Conservation (phyloP, 2,329 filamentous ascomycete genomes). For the Ascochyta koolunga region DNA sequence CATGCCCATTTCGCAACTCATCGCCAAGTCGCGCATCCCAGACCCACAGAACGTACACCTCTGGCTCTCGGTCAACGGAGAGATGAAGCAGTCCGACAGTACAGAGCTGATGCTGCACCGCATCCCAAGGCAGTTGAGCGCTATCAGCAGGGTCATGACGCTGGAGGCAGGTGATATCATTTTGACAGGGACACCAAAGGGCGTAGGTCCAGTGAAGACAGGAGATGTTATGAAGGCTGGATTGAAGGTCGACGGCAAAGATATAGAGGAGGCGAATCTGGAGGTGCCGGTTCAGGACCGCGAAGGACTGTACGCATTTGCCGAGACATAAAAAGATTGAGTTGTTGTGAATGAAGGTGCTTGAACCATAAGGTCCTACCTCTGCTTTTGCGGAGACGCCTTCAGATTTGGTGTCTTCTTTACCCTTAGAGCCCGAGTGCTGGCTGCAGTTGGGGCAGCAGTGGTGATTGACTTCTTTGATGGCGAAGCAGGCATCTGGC, state of each 20-base stretch:
- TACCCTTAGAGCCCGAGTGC: conserved; percentile 3
- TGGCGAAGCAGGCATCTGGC: neutral
- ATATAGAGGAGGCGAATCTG: conserved; percentile 82
- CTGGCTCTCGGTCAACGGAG: conserved; percentile 81
- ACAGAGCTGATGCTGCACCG: conserved; percentile 94
- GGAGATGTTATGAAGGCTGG: conserved; percentile 89
- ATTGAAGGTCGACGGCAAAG: conserved; percentile 77
- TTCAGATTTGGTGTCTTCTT: neutral
- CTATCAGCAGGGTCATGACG: conserved; percentile 95
- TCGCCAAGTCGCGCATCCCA: conserved; percentile 78
- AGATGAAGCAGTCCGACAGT: conserved; percentile 80
- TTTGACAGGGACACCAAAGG: conserved; percentile 96
- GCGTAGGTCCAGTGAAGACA: conserved; percentile 82
- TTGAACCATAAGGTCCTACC: neutral
- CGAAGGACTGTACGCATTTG: conserved; percentile 76
- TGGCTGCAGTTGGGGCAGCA: conserved; percentile 6
- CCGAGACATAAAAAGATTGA: conserved; percentile 50
- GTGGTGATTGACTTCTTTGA: conserved; percentile 1
- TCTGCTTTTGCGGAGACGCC: neutral
- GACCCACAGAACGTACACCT: conserved; percentile 90
- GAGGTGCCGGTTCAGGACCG: conserved; percentile 84
- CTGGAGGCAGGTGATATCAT: conserved; percentile 91
- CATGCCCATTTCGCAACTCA: conserved; percentile 81
- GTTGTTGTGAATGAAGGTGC: neutral
- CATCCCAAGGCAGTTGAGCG: conserved; percentile 84